Base-by-base conservation (phyloP, 257 asterid genomes). In the Linderniella brevidens region DNA sequence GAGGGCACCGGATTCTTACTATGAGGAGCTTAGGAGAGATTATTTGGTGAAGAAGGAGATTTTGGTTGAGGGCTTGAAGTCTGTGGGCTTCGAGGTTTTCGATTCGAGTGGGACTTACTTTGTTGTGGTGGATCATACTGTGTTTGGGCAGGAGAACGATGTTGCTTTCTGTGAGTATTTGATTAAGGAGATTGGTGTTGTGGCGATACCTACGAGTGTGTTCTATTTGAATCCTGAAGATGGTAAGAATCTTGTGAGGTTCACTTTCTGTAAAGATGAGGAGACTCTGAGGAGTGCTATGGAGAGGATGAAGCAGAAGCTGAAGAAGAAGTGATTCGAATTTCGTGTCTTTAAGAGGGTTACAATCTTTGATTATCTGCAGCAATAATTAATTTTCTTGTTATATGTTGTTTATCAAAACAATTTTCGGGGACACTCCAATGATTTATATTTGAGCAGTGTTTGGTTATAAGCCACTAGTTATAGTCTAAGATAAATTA, bases 81-180 rank as follows among this genome's bases (percentile, higher is more conserved):
- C 69, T 1, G 99, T 68, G 18, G 99, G 99, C 11, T 90, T 90
- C 36, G 70, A 42, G 0, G 99, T 90, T 0, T 77, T 58, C 37
- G 93, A 87, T 3, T 90, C 99, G 0, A 85, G 93, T 40, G 99
- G 99, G 38, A 90, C 99, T 41, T 90, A 81, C 72, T 90, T 90
- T 37, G 79, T 90, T 32, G 72, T 90, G 35, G 99, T 75, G 36
- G 96, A 85, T 66, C 96, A 81, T 55, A 77, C 99, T 32, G 77
- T 81, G 6, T 90, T 90, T 11, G 96, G 99, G 50, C 45, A 52
- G 35, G 80, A 81, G 14, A 68, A 77, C 16, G 99, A 85, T 14
- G 58, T 85, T 3, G 82, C 82, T 1, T 90, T 90, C 60, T 90
- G 99, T 10, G 99, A 90, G 82, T 79, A 76, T 59, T 57, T 90